Evolutionary conservation across 208 protist genomes (phyloP).

Genomic region (Trypanosomatidae sp.): DNA sequence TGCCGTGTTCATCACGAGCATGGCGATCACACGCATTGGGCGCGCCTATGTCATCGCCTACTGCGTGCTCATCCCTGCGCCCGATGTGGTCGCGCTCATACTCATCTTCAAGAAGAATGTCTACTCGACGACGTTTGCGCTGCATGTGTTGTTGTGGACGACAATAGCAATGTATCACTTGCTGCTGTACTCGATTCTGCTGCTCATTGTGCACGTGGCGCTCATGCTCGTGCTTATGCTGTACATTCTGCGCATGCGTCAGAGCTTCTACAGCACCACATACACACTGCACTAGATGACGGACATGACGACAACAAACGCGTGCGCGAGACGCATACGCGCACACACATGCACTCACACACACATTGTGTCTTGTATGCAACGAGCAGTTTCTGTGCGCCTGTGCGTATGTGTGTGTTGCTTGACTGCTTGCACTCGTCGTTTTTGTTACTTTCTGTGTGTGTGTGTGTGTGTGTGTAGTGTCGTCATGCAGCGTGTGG

Average conservation of each 20-base stretch:
- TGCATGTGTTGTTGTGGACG: conserved; percentile 50
- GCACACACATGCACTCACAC: too few species aligned
- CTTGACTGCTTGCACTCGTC: too few species aligned
- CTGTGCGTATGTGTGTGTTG: too few species aligned
- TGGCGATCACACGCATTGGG: conserved; percentile 15
- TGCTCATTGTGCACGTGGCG: conserved; percentile 53
- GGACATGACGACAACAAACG: too few species aligned
- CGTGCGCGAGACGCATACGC: too few species aligned
- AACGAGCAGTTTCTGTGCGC: too few species aligned
- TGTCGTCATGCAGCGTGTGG: too few species aligned
- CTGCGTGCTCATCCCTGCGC: conserved; percentile 23
- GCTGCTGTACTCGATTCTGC: conserved; percentile 29
- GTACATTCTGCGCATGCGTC: conserved; percentile 48
- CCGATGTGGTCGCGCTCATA: conserved; percentile 26
- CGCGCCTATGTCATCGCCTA: conserved; percentile 19
- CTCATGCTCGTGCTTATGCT: conserved; percentile 28
- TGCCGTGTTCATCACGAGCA: conserved; percentile 21
- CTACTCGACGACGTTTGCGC: conserved; percentile 23
- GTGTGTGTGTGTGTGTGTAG: too few species aligned
- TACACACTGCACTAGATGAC: too few species aligned
- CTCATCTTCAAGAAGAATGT: conserved; percentile 32
- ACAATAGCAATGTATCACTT: conserved; percentile 34
- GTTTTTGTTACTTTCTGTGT: too few species aligned
- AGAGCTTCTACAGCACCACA: too few species aligned
- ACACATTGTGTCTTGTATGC: too few species aligned